phyloP scores from a whole-genome alignment of 805 yeast genomes.

The Saccharomycopsis malanga region DNA sequence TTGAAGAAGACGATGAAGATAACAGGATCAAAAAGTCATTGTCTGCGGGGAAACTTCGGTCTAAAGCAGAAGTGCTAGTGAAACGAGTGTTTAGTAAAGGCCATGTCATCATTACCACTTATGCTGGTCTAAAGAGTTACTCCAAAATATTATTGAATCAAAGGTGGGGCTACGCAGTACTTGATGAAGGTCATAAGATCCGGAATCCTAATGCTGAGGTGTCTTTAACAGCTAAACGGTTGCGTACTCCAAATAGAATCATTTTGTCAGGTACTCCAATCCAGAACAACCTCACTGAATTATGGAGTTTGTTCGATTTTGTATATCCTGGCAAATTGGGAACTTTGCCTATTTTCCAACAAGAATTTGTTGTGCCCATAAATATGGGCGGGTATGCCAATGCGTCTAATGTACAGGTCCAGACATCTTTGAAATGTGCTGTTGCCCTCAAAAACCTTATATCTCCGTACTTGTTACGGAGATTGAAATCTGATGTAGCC shows the following conservation, averaged over 20 bases:
- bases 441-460: constrained; percentile 81
- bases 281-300: constrained; percentile 83
- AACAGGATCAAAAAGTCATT: constrained; percentile 25
- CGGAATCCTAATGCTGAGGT: constrained; percentile 90
- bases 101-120: constrained; percentile 84
- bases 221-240: constrained; percentile 75
- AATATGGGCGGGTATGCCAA: constrained; percentile 98
- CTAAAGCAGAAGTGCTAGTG: constrained; percentile 42
- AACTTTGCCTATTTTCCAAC: constrained; percentile 89
- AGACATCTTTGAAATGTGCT: constrained; percentile 94
- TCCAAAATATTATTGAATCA: constrained; percentile 53
- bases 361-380: constrained; percentile 86
- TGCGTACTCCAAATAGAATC: constrained; percentile 77
- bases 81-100: constrained; percentile 60
- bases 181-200: constrained; percentile 96
- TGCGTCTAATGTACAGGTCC: constrained; percentile 93
- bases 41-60: constrained; percentile 28
- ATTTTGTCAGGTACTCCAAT: constrained; percentile 95
- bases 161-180: constrained; percentile 82
- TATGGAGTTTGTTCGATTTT: constrained; percentile 95
- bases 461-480: constrained; percentile 78
- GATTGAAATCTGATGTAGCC: constrained; percentile 92
- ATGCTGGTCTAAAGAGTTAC: constrained; percentile 75
- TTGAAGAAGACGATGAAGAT: constrained; percentile 40
- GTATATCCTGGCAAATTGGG: constrained; percentile 93